phyloP scores from a whole-genome alignment of 305 asterid species.

The Salvia sclarea region DNA sequence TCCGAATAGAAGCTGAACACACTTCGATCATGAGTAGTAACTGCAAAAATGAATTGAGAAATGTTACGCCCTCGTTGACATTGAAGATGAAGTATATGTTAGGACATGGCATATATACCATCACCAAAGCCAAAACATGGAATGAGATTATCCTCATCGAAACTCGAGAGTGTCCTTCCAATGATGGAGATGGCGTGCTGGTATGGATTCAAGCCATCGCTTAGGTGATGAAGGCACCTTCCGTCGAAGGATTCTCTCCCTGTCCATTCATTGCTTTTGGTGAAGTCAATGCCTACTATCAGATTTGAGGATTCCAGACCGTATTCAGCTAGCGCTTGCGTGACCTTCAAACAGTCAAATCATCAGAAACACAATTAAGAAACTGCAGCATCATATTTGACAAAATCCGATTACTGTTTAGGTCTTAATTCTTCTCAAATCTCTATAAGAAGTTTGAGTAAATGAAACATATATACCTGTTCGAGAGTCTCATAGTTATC shows the following conservation, averaged over 20 bases:
- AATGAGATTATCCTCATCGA: conserved; percentile 56
- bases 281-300: conserved; percentile 60
- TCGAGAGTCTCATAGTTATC: conserved; percentile 44
- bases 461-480: conserved; percentile 32
- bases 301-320: conserved; percentile 60
- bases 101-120: conserved; percentile 29
- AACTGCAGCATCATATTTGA: background rate
- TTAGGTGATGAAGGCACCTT: conserved; percentile 43
- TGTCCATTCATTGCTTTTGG: conserved; percentile 59
- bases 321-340: conserved; percentile 42
- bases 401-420: background rate
- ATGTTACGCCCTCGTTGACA: background rate
- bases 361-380: background rate
- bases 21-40: conserved; percentile 44
- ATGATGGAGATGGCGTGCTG: conserved; percentile 57
- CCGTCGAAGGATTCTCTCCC: conserved; percentile 46
- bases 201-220: conserved; percentile 46
- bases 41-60: conserved; percentile 33
- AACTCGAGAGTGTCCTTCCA: conserved; percentile 50
- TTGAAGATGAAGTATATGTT: background rate
- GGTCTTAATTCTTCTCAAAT: background rate
- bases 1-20: conserved; percentile 53
- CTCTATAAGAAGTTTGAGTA: too few relatives aligned
- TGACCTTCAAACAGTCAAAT: conserved; percentile 32
- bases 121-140: conserved; percentile 69